phyloP scores from a whole-genome alignment of 1,284 basidiomycete species.

The Cutaneotrichosporon cavernicola region DNA sequence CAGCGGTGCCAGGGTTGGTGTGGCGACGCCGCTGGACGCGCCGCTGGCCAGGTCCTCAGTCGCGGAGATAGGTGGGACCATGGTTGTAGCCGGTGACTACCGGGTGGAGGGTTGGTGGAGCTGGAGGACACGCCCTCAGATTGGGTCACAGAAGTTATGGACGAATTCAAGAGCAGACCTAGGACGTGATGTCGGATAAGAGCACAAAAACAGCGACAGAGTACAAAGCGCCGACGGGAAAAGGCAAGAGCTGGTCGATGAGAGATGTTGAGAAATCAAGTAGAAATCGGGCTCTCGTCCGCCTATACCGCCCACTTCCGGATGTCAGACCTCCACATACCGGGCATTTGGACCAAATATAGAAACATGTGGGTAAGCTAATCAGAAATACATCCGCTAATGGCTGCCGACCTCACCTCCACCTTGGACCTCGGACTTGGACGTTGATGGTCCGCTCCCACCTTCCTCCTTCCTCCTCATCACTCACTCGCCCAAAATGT shows the following conservation, averaged over 20 bases:
- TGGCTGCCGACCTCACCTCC: background rate
- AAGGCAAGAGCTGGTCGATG: background rate
- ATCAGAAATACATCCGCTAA: background rate
- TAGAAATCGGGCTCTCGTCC: background rate
- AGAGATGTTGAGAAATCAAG: slow-evolving; percentile 8
- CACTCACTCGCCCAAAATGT: slow-evolving; percentile 1
- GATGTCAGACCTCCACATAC: too few species aligned
- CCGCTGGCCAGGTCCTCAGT: slow-evolving; percentile 6
- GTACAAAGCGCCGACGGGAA: background rate
- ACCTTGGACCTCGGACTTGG: background rate
- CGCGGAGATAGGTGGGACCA: slow-evolving; percentile 6
- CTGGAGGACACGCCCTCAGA: background rate
- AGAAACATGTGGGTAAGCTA: background rate
- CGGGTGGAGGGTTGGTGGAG: slow-evolving; percentile 7
- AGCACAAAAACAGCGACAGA: background rate
- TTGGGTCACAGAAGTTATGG: background rate
- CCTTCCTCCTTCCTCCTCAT: background rate
- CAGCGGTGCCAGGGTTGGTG: background rate
- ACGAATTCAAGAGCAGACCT: background rate
- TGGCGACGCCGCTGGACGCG: slow-evolving; percentile 4
- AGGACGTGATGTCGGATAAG: background rate
- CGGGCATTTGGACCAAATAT: background rate
- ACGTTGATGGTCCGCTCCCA: background rate
- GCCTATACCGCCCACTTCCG: background rate
- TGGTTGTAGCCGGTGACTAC: slow-evolving; percentile 5